A percentile compares a stretch with the other conserved stretches of the same genome.
Evolutionary conservation across 2,329 filamentous ascomycete genomes (phyloP).

Genomic region (Botrytis aclada): DNA sequence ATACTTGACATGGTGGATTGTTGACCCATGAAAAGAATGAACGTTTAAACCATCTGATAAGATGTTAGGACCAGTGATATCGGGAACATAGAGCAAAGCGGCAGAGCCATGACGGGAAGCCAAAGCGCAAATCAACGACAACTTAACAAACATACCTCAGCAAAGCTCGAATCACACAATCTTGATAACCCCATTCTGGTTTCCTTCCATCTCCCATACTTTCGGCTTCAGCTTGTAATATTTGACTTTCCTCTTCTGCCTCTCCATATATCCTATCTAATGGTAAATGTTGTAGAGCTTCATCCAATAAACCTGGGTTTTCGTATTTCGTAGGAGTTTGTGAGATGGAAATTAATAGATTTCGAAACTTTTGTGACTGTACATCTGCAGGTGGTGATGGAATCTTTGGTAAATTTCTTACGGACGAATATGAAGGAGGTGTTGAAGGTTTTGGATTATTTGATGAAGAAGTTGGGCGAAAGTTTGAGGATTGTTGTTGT

Average conservation of each 20-base stretch:
- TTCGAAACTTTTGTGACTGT: slow-evolving; percentile 72
- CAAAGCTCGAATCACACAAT: slow-evolving; percentile 87
- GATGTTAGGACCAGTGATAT: slow-evolving; percentile 23
- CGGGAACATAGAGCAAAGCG: not conserved
- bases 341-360: slow-evolving; percentile 79
- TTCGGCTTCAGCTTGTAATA: slow-evolving; percentile 81
- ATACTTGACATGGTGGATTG: slow-evolving; percentile 82
- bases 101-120: not conserved
- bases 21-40: slow-evolving; percentile 97
- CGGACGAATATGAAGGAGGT: slow-evolving; percentile 59
- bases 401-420: slow-evolving; percentile 63
- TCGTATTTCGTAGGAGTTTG: slow-evolving; percentile 91
- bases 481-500: slow-evolving; percentile 34
- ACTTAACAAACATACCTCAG: slow-evolving; percentile 60
- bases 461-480: slow-evolving; percentile 49
- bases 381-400: slow-evolving; percentile 74
- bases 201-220: slow-evolving; percentile 78
- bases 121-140: not conserved
- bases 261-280: slow-evolving; percentile 89
- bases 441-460: slow-evolving; percentile 38
- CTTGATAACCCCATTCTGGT: slow-evolving; percentile 94
- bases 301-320: slow-evolving; percentile 90
- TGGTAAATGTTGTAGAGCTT: slow-evolving; percentile 82
- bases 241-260: slow-evolving; percentile 88
- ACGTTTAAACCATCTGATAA: slow-evolving; percentile 84